These are phyloP conservation scores for Globisporangium spinosum DNA, from an alignment of 352 stramenopile species.

Conservation along the genomic window DNA sequence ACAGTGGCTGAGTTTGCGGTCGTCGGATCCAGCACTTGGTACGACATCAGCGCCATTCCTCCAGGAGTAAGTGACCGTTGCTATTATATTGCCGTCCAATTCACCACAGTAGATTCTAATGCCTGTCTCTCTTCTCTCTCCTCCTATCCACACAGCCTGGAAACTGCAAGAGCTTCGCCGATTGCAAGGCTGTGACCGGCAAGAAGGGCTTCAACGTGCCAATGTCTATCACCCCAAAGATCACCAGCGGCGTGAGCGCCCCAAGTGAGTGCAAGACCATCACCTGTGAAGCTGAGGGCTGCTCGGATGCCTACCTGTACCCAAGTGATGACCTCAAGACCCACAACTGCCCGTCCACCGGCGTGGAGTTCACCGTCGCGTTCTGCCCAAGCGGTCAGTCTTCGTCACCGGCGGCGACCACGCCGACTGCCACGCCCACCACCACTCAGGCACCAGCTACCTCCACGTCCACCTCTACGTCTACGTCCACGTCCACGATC, in stretches of 20 bases:
- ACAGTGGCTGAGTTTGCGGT: constrained; percentile 47
- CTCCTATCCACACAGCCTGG: constrained; percentile 16
- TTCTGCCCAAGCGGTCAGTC: constrained; percentile 38
- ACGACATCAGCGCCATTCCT: constrained; percentile 53
- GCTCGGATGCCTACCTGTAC: constrained; percentile 47
- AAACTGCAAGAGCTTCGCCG: constrained; percentile 44
- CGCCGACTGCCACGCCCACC: constrained; percentile 16
- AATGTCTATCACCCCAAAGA: constrained; percentile 46
- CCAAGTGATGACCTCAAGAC: constrained; percentile 48
- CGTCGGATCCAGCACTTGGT: constrained; percentile 43
- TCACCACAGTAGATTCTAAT: background rate
- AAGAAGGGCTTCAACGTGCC: constrained; percentile 66
- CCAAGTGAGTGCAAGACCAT: constrained; percentile 33
- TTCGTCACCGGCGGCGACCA: constrained; percentile 15
- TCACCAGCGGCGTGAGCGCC: constrained; percentile 17
- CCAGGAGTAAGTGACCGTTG: constrained; percentile 22
- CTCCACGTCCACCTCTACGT: constrained; percentile 7
- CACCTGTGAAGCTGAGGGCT: constrained; percentile 33
- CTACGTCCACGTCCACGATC: constrained; percentile 8
- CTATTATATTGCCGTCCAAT: background rate
- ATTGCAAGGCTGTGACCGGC: constrained; percentile 41
- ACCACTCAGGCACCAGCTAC: constrained; percentile 10
- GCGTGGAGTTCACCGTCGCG: constrained; percentile 32
- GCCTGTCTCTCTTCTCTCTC: background rate
- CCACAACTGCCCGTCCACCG: constrained; percentile 37